Evolutionary conservation across 2,329 filamentous ascomycete genomes (phyloP), one percentile per base, ranked within the genome.

Genomic region (Alternaria tenuissima): DNA sequence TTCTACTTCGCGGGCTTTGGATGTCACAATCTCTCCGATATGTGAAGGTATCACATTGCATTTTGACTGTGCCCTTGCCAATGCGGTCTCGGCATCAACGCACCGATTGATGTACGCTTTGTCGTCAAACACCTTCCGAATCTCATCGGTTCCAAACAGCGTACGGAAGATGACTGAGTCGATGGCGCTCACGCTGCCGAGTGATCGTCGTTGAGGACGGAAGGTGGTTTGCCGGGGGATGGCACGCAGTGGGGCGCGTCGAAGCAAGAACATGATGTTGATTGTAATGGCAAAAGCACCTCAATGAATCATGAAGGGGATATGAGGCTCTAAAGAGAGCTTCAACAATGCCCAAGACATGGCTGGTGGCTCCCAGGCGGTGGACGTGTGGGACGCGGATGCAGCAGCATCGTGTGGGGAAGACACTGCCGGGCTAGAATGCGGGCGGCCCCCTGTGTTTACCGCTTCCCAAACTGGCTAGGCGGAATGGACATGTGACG

Each of bases 141-240:
- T 83, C 62, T 84, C 83, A 5, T 84, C 79, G 1, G 82, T 85
- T 9, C 84, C 83, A 57, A 85, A 85, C 1, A 86, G 71, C 7
- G 82, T 83, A 3, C 82, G 79, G 64, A 85, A 86, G 18, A 86
- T 79, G 8, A 78, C 77, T 6, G 84, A 85, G 66, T 86, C 83
- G 52, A 85, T 80, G 38, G 74, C 74, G 57, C 73, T 75, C 46
- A 76, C 74, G 46, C 73, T 76, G 28, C 74, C 74, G 30, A 76
- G 59, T 18, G 61, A 51, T 41, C 74, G 70, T 11, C 68, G 68
- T 54, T 71, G 69, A 24, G 55, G 61, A 18, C 59, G 55, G 26
- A 63, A 42, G 32, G 66, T 47, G 32, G 52, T 36, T 16, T 72
- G 53, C 49, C 63, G 63, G 42, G 69, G 64, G 34, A 69, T 38